Base-by-base conservation (phyloP, 768 basidiomycete genomes). In the Tricholoma flavovirens region DNA sequence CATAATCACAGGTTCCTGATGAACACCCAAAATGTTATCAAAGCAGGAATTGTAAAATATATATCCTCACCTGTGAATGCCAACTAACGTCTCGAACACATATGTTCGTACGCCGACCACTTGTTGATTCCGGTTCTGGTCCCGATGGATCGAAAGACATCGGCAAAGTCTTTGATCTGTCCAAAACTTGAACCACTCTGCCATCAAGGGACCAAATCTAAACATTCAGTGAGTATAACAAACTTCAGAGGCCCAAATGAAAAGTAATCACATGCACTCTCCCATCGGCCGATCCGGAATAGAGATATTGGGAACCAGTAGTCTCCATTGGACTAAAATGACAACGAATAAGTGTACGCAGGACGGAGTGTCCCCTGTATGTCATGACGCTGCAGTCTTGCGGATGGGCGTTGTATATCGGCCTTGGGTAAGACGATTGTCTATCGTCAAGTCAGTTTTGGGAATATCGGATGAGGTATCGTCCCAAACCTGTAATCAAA, bases 201-300 rank as follows among this genome's bases (percentile, higher is more conserved):
- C 97, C 97, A 67, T 98, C 97, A 53, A 99, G 77, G 1, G 90
- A 91, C 91, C 93, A 99, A 56, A 99, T 90, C 90, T 96, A 68
- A n/a, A 54, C 9, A 38, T 42, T 17, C 54, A 22, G 61, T 22
- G 30, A 33, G 48, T 35, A 26, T 51, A 53, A 9, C 42, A 29
- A 40, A 35, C 59, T 51, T 50, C 57, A 22, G 5, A 56, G 30
- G 45, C 22, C 58, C 14, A 22, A 24, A 40, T 35, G 48, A 42
- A 56, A 42, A 56, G 33, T 17, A 68, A 83, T 49, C 59, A 93
- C 91, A 69, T 96, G 94, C 53, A 96, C 83, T 58, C 70, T 80
- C 10, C 93, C 92, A 65, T 97, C 91, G 6, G 86, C 79, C 15
- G 91, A 90, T 22, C 96, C 96, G 19, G 93, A 95, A 70, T 98